Percentiles rank a stretch among this genome's conserved stretches.
phyloP scores from a whole-genome alignment of 208 protist species.

The Leishmania martiniquensis region DNA sequence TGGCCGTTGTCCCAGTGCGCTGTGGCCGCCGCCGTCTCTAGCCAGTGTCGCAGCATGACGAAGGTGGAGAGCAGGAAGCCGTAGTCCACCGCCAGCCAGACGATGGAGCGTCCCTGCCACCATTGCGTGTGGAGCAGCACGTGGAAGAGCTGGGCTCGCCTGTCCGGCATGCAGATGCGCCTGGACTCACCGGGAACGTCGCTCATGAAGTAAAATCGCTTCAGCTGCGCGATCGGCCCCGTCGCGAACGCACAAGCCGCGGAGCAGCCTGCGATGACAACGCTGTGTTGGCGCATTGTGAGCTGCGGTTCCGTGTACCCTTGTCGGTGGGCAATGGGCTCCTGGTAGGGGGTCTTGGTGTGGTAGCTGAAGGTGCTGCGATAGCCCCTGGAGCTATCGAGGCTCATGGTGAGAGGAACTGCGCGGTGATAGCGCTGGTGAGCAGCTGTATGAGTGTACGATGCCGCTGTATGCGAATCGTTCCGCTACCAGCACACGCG shows the following conservation, averaged over 20 bases:
- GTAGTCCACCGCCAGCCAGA: slow-evolving; percentile 40
- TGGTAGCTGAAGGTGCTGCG: slow-evolving; percentile 25
- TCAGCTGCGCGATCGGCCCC: slow-evolving; percentile 56
- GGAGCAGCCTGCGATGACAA: slow-evolving; percentile 52
- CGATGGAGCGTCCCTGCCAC: slow-evolving; percentile 60
- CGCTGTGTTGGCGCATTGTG: slow-evolving; percentile 42
- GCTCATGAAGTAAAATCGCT: slow-evolving; percentile 79
- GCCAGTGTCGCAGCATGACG: slow-evolving; percentile 28
- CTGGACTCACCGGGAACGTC: slow-evolving; percentile 79
- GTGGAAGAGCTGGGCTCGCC: slow-evolving; percentile 77
- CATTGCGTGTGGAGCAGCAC: slow-evolving; percentile 68
- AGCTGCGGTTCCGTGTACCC: slow-evolving; percentile 79
- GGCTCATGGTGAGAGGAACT: slow-evolving; percentile 13
- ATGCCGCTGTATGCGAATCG: neutral
- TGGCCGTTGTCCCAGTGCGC: neutral
- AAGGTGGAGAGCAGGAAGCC: slow-evolving; percentile 53
- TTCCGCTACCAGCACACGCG: neutral
- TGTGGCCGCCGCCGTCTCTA: slow-evolving; percentile 6
- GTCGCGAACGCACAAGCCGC: slow-evolving; percentile 35
- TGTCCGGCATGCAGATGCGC: slow-evolving; percentile 76
- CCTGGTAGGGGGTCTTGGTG: slow-evolving; percentile 43
- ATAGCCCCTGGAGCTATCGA: slow-evolving; percentile 18
- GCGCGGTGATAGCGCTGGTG: neutral
- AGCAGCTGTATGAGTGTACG: neutral
- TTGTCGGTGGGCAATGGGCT: slow-evolving; percentile 56